Percentiles rank a stretch among this genome's conserved stretches.
Conservation (phyloP, 2,329 filamentous ascomycete genomes). For the Geosmithia morbida region DNA sequence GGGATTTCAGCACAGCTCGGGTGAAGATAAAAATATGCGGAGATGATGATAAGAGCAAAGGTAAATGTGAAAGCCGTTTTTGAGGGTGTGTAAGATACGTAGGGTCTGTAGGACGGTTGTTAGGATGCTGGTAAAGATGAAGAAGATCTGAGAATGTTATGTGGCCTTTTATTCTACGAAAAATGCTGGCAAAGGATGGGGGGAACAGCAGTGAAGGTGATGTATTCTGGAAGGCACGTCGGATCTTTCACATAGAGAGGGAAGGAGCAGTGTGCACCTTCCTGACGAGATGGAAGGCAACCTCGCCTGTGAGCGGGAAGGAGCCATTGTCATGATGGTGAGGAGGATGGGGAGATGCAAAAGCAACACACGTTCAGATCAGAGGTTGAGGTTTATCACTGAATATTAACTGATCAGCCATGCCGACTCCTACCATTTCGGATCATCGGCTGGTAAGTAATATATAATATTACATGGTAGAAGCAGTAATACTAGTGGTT, state of each 20-base stretch:
- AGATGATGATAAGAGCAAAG: neutral
- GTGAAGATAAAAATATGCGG: too few species aligned
- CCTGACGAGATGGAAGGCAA: neutral
- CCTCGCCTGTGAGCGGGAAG: neutral
- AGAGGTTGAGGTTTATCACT: too few species aligned
- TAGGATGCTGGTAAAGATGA: neutral
- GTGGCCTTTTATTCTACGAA: neutral
- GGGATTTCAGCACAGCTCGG: too few species aligned
- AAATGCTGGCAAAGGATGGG: neutral
- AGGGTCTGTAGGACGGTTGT: neutral
- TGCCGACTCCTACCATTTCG: too few species aligned
- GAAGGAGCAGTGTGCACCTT: neutral
- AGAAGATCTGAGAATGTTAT: neutral
- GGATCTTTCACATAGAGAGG: neutral
- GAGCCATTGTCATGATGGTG: too few species aligned
- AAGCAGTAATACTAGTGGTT: too few species aligned
- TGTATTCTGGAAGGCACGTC: neutral
- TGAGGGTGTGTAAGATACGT: neutral
- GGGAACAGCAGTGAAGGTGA: neutral
- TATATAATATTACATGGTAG: too few species aligned
- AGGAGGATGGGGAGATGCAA: too few species aligned
- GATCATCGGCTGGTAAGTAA: too few species aligned
- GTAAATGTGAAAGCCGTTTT: too few species aligned
- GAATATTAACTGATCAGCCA: too few species aligned
- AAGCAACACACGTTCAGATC: too few species aligned